These are phyloP conservation scores for Marchantia paleacea DNA, from an alignment of 225 moss, liverwort and hornwort species.

Conservation along the genomic window DNA sequence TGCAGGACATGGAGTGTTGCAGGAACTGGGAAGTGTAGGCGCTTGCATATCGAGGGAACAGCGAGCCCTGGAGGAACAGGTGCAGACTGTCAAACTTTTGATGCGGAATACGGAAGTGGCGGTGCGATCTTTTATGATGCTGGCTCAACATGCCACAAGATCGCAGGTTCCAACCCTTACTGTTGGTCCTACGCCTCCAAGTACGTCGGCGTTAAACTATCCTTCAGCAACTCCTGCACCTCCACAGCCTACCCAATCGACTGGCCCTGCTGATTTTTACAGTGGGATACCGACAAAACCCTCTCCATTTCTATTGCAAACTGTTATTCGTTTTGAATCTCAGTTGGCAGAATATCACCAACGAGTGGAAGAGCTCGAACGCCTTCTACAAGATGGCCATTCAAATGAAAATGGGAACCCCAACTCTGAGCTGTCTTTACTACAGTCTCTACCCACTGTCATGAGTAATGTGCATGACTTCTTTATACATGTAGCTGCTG, in stretches of 20 bases:
- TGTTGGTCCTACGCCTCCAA: conserved; percentile 28
- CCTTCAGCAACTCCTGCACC: conserved; percentile 25
- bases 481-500: conserved; percentile 97
- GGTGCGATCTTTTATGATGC: conserved; percentile 76
- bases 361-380: conserved; percentile 89
- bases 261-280: conserved; percentile 62
- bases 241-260: conserved; percentile 21
- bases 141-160: conserved; percentile 60
- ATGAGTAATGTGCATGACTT: conserved; percentile 98
- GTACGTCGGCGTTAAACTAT: conserved; percentile 60
- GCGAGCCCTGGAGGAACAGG: conserved; percentile 59
- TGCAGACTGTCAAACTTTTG: conserved; percentile 54
- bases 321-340: conserved; percentile 77
- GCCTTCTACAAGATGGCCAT: conserved; percentile 71
- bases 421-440: conserved; percentile 69
- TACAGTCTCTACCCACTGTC: conserved; percentile 90
- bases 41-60: conserved; percentile 80
- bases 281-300: conserved; percentile 81
- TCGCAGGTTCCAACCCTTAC: conserved; percentile 34
- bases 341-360: conserved; percentile 78
- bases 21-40: conserved; percentile 81
- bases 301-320: conserved; percentile 77
- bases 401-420: conserved; percentile 59
- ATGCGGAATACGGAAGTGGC: conserved; percentile 94
- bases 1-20: conserved; percentile 22